These are phyloP conservation scores for Lactarius pseudohatsudake DNA, from an alignment of 768 basidiomycete species.

Conservation along the genomic window DNA sequence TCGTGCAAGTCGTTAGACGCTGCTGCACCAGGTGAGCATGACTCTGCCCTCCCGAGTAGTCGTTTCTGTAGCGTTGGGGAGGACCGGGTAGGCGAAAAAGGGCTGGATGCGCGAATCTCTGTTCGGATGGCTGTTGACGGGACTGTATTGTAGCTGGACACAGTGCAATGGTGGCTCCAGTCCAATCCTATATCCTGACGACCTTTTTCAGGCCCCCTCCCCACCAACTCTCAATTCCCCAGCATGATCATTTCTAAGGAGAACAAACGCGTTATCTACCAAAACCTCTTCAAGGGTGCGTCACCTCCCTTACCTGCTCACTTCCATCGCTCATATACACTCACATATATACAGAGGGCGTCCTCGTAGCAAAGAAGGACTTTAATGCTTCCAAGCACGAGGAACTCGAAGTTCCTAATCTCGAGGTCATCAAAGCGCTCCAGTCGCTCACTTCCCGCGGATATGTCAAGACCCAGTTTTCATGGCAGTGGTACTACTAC, in stretches of 20 bases:
- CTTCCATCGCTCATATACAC: background rate
- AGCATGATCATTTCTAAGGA: conserved; percentile 97
- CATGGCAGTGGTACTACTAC: conserved; percentile 99
- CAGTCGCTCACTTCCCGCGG: conserved; percentile 70
- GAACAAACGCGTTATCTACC: conserved; percentile 95
- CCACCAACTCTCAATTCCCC: conserved; percentile 35
- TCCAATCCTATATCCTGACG: conserved; percentile 21
- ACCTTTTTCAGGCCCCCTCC: conserved; percentile 35
- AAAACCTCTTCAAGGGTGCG: conserved; percentile 99
- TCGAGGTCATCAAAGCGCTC: conserved; percentile 71
- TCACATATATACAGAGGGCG: conserved; percentile 69
- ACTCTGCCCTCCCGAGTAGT: background rate
- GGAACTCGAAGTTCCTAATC: conserved; percentile 69
- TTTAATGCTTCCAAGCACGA: conserved; percentile 97
- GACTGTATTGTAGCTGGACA: conserved; percentile 34
- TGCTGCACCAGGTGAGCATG: conserved; percentile 11
- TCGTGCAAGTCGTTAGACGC: background rate
- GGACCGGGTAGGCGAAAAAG: conserved; percentile 16
- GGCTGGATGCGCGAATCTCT: conserved; percentile 38
- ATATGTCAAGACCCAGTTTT: conserved; percentile 98
- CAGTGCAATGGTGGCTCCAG: conserved; percentile 41
- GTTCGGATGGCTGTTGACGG: conserved; percentile 37
- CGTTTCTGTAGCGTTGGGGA: conserved; percentile 4
- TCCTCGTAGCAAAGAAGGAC: conserved; percentile 99
- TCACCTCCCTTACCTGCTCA: conserved; percentile 20